Evolutionary conservation across 371 early-diverging fungal genomes (phyloP), one percentile per base, ranked within the genome.

Genomic region (Mortierella sp.): DNA sequence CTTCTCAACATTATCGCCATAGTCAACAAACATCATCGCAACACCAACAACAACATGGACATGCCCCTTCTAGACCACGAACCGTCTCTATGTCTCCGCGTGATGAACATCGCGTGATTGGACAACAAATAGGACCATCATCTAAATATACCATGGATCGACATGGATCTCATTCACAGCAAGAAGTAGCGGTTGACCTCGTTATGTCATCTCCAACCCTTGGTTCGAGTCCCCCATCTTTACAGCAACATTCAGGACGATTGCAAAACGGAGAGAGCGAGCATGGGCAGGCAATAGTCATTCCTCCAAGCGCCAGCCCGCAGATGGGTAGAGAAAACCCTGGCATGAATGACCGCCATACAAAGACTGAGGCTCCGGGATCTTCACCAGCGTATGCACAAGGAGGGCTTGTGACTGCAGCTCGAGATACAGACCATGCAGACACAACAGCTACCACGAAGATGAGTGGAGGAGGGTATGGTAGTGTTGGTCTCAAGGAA

Each of bases 61-160:
- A 68, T 51, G 26, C 47, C 49, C 47, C 15, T 2, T 60, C 59
- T 37, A 61, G 42, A 54, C 59, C 59, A 29, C 67, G 68, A 29
- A 42, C 64, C 2, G 55, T 58, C 5, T 68, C 75, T 15, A 68
- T 74, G 65, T 74, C 75, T n/a, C 75, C 75, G 49, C 75, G 64
- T 53, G 65, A 68, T 59, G 75, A 68, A 19, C 68, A 68, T 47
- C 65, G 75, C n/a, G 60, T 56, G 43, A 57, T 49, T 45, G 60
- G 71, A 59, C 71, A 66, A 37, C 62, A 54, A 54, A n/a, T 47
- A 51, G 59, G 32, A 28, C 15, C 43, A 15, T 6, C 22, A n/a
- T 19, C 15, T 29, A 45, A 53, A 10, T 56, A 54, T 23, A 34
- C 55, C 43, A 66, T 35, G 32, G 64, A 66, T 7, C 58, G 67